Conservation (phyloP, 306 rosid species). For the Carpinus fangiana region DNA sequence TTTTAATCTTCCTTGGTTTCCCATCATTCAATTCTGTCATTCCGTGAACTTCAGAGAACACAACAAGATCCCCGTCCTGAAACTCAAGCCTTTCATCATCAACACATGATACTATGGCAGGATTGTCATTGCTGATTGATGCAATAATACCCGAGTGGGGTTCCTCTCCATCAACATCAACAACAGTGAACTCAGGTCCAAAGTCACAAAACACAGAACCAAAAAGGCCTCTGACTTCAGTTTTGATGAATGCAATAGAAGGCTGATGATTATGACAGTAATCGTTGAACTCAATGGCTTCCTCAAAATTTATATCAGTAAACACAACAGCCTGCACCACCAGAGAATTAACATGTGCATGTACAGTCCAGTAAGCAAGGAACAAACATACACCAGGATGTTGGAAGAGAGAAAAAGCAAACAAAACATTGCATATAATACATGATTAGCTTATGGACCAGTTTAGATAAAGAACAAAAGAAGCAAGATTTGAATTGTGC, state of each 20-base stretch:
- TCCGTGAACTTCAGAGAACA: slow-evolving; percentile 88
- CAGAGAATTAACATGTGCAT: slow-evolving; percentile 15
- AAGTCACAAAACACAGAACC: slow-evolving; percentile 94
- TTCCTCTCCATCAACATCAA: slow-evolving; percentile 89
- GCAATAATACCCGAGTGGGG: slow-evolving; percentile 86
- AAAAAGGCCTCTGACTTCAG: slow-evolving; percentile 96
- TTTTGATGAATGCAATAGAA: slow-evolving; percentile 78
- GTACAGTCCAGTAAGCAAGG: slow-evolving; percentile 6
- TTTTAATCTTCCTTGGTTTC: slow-evolving; percentile 72
- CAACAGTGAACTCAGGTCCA: slow-evolving; percentile 89
- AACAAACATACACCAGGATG: slow-evolving; percentile 1
- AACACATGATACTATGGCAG: slow-evolving; percentile 74
- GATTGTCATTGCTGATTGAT: slow-evolving; percentile 77
- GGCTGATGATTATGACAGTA: slow-evolving; percentile 87
- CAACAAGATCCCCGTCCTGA: slow-evolving; percentile 92
- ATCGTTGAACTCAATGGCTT: slow-evolving; percentile 73
- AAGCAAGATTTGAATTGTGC: not conserved
- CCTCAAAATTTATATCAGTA: slow-evolving; percentile 63
- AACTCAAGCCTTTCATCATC: slow-evolving; percentile 93
- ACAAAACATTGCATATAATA: not conserved
- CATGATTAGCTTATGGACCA: not conserved
- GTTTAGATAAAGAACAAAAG: not conserved
- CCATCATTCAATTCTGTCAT: slow-evolving; percentile 89
- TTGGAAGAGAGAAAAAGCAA: not conserved
- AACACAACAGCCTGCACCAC: slow-evolving; percentile 78